A percentile compares a stretch with the other conserved stretches of the same genome.
Evolutionary conservation across 176 grass and related monocot species (phyloP).

Genomic region (Musa itinerans): DNA sequence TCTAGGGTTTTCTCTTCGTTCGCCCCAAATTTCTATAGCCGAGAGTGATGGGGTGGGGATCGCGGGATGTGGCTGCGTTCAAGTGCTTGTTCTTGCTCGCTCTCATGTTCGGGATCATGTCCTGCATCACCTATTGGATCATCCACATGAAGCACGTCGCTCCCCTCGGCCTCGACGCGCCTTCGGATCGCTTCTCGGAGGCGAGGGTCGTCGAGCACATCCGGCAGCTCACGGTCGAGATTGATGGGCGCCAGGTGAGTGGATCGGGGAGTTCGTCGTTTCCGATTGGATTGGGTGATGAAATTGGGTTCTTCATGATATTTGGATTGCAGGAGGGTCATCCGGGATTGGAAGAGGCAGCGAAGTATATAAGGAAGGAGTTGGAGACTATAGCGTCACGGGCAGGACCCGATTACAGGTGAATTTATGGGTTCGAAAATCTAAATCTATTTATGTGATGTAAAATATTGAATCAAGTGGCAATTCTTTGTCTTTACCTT

Average conservation of each 20-base stretch:
- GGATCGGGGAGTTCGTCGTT: background rate
- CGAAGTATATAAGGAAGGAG: slow-evolving; percentile 76
- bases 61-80: slow-evolving; percentile 21
- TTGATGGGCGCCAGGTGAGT: slow-evolving; percentile 60
- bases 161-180: slow-evolving; percentile 52
- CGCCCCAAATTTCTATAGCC: background rate
- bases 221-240: slow-evolving; percentile 62
- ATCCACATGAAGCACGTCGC: slow-evolving; percentile 82
- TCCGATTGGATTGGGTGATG: background rate
- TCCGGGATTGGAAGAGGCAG: slow-evolving; percentile 68
- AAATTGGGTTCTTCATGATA: slow-evolving; percentile 2
- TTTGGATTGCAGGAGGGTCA: slow-evolving; percentile 57
- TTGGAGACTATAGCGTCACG: slow-evolving; percentile 46
- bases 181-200: slow-evolving; percentile 55
- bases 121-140: slow-evolving; percentile 46
- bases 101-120: slow-evolving; percentile 53
- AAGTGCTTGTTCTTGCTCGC: slow-evolving; percentile 57
- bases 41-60: slow-evolving; percentile 5
- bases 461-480: background rate
- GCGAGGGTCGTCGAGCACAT: slow-evolving; percentile 68
- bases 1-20: background rate
- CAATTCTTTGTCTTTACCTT: background rate
- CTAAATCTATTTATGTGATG: background rate
- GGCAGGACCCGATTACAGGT: slow-evolving; percentile 66
- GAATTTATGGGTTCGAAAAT: slow-evolving; percentile 16